These are phyloP conservation scores for Brassica cretica DNA, from an alignment of 345 rosid species.

Conservation along the genomic window DNA sequence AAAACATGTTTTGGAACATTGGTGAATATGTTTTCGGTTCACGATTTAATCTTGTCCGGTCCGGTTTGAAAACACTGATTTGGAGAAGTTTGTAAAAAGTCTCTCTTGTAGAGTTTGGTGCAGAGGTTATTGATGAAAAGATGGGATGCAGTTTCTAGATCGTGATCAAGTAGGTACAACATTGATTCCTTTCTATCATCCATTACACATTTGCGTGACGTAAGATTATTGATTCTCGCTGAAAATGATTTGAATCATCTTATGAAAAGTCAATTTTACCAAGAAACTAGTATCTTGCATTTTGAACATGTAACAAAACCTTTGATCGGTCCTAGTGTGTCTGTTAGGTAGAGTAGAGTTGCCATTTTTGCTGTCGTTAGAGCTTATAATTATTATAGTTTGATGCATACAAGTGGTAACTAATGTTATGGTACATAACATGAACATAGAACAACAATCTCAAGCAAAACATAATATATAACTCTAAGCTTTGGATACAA, in stretches of 20 bases:
- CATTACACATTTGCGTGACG: background rate
- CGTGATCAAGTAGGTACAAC: background rate
- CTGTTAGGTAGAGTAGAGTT: background rate
- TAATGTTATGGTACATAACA: slow-evolving; percentile 5
- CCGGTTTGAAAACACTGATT: background rate
- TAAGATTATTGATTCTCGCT: background rate
- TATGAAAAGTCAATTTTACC: background rate
- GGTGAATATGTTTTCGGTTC: background rate
- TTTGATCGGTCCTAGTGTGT: background rate
- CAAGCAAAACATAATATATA: slow-evolving; percentile 31
- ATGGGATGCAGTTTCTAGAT: background rate
- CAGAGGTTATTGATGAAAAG: background rate
- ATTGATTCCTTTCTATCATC: background rate
- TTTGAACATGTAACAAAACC: background rate
- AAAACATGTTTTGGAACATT: too few species aligned
- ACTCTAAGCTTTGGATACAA: slow-evolving; percentile 4
- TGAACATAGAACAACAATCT: slow-evolving; percentile 3
- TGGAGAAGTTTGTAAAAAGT: background rate
- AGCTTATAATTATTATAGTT: background rate
- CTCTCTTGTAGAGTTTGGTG: background rate
- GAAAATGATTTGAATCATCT: background rate
- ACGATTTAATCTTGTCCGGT: background rate
- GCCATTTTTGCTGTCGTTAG: background rate
- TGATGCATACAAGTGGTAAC: slow-evolving; percentile 10
- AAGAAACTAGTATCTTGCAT: background rate